Base-by-base conservation (phyloP, 495 filamentous ascomycete species). In the Hyaloscypha hepaticicola region DNA sequence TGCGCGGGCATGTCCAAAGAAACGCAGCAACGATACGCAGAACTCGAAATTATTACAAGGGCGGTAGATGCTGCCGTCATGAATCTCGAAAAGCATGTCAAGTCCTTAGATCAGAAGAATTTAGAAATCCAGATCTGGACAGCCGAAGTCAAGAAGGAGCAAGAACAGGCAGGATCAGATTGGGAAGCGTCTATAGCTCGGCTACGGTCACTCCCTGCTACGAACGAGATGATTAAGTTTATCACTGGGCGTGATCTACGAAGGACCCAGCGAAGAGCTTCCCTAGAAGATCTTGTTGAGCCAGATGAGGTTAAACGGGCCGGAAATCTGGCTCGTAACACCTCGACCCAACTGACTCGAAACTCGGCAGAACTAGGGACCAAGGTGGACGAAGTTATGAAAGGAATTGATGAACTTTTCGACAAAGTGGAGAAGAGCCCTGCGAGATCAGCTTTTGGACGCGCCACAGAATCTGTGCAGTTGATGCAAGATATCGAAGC, bases 401-500 rank as follows among this genome's bases (percentile, higher is more conserved):
- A 73, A 58, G 74, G 74, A 31, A 77, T 75, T 22, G 79, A 85
- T 33, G 74, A 77, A 28, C 63, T 84, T 29, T 80, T 83, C 21
- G 81, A 85, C 26, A 78, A 74, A 55, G 72, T 82, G 11, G 72
- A 82, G 64, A 78, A 75, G 41, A 78, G 76, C 16, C 69, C 72
- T 19, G 68, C 63, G 0, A 72, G 70, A 5, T 79, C 78, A 22
- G 73, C 73, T 19, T 55, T 79, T 66, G 65, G 70, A 22, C 78
- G 79, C 56, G 69, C 66, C n/a, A 64, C 66, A 22, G 81, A 84
- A 60, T 67, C 80, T 14, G 64, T 64, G 21, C 79, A 82, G 60
- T 76, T 97, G 19, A 73, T 93, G 58, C 85, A 94, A 56, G 96
- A 98, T 72, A 91, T 99, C 48, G 87, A 93, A 72, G 87, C 90